A percentile compares a stretch with the other conserved stretches of the same genome.
phyloP scores from a whole-genome alignment of 768 basidiomycete genomes.

The Pleurotus platypus region DNA sequence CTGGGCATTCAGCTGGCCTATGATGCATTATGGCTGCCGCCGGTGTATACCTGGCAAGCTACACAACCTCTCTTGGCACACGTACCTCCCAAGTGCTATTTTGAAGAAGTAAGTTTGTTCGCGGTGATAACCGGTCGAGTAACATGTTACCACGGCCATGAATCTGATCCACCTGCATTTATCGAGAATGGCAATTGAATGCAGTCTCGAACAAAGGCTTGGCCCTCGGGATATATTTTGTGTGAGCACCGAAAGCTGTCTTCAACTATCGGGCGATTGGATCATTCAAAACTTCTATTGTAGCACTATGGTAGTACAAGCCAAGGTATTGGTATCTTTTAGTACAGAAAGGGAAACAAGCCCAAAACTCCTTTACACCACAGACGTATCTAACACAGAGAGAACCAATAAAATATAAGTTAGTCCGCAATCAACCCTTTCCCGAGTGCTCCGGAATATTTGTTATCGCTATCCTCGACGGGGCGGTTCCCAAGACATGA shows the following conservation, averaged over 20 bases:
- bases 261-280: background rate
- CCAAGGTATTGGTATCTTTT: slow-evolving; percentile 3
- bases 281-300: slow-evolving; percentile 2
- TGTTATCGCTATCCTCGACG: slow-evolving; percentile 24
- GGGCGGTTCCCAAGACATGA: slow-evolving; percentile 61
- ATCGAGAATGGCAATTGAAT: background rate
- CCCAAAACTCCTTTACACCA: background rate
- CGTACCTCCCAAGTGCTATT: background rate
- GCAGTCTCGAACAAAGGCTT: background rate
- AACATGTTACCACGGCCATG: background rate
- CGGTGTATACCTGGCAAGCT: background rate
- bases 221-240: slow-evolving; percentile 1
- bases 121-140: background rate
- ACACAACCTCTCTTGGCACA: background rate
- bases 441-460: background rate
- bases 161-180: background rate
- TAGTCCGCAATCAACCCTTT: slow-evolving; percentile 7
- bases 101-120: slow-evolving; percentile 8
- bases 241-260: background rate
- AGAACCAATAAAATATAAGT: slow-evolving; percentile 6
- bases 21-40: background rate
- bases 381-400: background rate
- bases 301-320: background rate
- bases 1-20: background rate
- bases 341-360: background rate